Percentiles rank a stretch among this genome's conserved stretches.
phyloP scores from a whole-genome alignment of 1,284 basidiomycete genomes.

The Hemileia vastatrix region DNA sequence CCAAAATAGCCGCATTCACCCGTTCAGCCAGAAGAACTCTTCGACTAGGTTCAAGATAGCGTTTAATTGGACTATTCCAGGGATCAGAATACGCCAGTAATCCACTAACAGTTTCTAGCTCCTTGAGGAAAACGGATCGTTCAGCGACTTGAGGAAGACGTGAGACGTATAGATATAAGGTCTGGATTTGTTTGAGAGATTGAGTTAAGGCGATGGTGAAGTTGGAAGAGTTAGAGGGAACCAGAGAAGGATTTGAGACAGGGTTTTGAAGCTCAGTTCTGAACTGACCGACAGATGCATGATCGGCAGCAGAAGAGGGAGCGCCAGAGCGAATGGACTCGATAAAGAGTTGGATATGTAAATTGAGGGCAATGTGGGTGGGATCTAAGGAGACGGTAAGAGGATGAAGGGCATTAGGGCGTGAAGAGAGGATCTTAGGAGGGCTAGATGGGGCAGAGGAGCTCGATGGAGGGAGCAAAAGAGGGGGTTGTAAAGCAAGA shows the following conservation, averaged over 20 bases:
- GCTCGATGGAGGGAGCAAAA: background rate
- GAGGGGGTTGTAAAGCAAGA: background rate
- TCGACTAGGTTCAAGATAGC: slow-evolving; percentile 61
- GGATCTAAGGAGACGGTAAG: slow-evolving; percentile 54
- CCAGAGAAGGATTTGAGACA: slow-evolving; percentile 27
- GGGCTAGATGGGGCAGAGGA: slow-evolving; percentile 21
- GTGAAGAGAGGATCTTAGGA: slow-evolving; percentile 26
- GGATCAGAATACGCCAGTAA: slow-evolving; percentile 66
- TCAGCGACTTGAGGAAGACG: slow-evolving; percentile 52
- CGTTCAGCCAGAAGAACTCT: slow-evolving; percentile 71
- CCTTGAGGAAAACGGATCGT: slow-evolving; percentile 55
- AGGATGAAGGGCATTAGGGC: slow-evolving; percentile 35
- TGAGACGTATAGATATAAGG: slow-evolving; percentile 54
- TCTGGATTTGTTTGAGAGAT: slow-evolving; percentile 46
- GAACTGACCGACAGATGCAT: slow-evolving; percentile 25
- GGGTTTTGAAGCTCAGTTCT: slow-evolving; percentile 24
- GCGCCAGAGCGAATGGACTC: slow-evolving; percentile 66
- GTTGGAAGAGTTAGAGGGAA: slow-evolving; percentile 25
- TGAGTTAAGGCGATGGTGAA: slow-evolving; percentile 28
- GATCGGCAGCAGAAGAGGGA: slow-evolving; percentile 45
- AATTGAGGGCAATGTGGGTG: slow-evolving; percentile 63
- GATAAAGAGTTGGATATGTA: slow-evolving; percentile 70
- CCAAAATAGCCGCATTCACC: slow-evolving; percentile 70
- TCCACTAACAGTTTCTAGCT: slow-evolving; percentile 61
- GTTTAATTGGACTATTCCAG: slow-evolving; percentile 57